Evolutionary conservation across 2,329 filamentous ascomycete species (phyloP).

Genomic region (Calonectria pseudoreteaudii): DNA sequence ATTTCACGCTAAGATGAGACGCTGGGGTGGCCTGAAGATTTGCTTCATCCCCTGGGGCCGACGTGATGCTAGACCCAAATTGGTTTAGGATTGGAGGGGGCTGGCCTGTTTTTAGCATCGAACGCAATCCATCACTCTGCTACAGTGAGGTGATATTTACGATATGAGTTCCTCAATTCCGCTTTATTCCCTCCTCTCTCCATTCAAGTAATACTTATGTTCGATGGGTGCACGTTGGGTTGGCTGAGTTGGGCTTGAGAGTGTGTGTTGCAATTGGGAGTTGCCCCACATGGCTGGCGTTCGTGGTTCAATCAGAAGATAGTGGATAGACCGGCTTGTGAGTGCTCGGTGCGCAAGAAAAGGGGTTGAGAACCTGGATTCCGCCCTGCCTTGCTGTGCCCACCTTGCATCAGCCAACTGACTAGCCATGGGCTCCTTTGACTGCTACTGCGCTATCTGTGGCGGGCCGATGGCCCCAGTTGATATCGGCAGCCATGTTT

Average conservation of each 20-base stretch:
- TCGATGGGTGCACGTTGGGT: background rate
- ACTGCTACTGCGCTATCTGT: slow-evolving; percentile 14
- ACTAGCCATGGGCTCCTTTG: slow-evolving; percentile 19
- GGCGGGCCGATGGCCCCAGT: background rate
- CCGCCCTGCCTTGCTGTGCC: background rate
- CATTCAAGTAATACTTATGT: background rate
- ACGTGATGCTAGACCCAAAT: background rate
- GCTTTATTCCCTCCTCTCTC: background rate
- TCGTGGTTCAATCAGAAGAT: background rate
- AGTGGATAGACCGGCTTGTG: background rate
- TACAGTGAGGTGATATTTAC: background rate
- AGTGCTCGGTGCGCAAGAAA: background rate
- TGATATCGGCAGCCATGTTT: background rate
- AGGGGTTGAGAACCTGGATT: background rate
- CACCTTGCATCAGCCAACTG: background rate
- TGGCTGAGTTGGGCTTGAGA: background rate
- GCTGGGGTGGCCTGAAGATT: background rate
- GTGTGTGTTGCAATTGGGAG: background rate
- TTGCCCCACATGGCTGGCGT: background rate
- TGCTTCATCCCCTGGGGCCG: background rate
- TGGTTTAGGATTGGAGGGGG: background rate
- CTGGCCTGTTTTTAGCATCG: background rate
- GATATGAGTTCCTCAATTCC: background rate
- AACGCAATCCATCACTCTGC: background rate
- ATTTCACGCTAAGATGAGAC: background rate